Evolutionary conservation across 2,329 filamentous ascomycete genomes (phyloP).

Genomic region (Blastomyces parvus): DNA sequence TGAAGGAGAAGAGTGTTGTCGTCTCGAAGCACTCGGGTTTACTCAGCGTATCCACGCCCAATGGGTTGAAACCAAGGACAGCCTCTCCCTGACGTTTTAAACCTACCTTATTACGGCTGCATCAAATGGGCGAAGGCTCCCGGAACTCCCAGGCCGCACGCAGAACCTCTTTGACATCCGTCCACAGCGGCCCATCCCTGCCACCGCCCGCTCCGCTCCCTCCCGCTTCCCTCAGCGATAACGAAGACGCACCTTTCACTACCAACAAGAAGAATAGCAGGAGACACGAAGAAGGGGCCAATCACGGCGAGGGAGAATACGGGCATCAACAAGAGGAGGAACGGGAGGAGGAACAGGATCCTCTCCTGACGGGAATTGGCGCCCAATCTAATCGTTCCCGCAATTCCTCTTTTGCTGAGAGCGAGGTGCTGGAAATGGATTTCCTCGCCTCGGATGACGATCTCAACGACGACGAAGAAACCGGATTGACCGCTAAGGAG

Average conservation of each 20-base stretch:
- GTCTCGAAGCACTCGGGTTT: background rate
- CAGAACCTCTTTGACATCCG: background rate
- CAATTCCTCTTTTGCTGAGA: slow-evolving; percentile 35
- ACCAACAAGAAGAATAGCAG: background rate
- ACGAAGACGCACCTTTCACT: background rate
- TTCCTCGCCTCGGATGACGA: slow-evolving; percentile 60
- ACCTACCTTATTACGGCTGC: background rate
- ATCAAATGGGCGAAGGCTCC: slow-evolving; percentile 1
- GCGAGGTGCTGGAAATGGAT: slow-evolving; percentile 50
- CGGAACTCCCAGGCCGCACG: background rate
- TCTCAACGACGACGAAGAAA: slow-evolving; percentile 78
- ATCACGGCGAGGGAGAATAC: background rate
- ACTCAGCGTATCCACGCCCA: background rate
- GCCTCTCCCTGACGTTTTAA: background rate
- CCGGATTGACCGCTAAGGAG: slow-evolving; percentile 67
- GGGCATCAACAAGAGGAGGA: background rate
- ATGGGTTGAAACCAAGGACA: background rate
- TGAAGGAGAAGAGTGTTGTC: background rate
- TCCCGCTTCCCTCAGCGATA: background rate
- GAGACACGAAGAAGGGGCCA: background rate
- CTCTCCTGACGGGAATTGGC: background rate
- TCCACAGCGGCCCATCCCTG: background rate
- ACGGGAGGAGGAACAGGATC: background rate
- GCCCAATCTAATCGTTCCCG: slow-evolving; percentile 25
- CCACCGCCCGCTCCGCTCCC: background rate